Evolutionary conservation across 2,329 filamentous ascomycete species (phyloP), one percentile per base, ranked within the genome.

Genomic region (Triangularia setosa): DNA sequence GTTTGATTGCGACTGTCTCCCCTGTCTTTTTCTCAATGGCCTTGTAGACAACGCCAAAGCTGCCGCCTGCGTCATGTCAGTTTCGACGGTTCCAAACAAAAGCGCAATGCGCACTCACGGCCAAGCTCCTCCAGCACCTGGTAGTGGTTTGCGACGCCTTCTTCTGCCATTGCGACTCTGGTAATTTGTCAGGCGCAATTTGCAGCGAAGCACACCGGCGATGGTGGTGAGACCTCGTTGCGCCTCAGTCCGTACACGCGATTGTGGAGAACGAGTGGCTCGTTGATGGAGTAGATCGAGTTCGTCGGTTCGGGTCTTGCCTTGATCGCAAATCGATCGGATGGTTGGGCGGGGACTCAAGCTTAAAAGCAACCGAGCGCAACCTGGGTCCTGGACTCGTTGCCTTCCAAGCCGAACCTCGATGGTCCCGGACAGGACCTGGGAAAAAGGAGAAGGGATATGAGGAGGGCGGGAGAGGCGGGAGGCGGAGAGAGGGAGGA

Each of bases 31-130:
- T 92, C 73, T 98, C 93, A 73, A 97, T 93, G 59, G 93, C 95
- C 77, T 97, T 97, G 84, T 96, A 99, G 30, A 99, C 95, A 54
- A 94, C 88, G 63, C 95, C 95, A 77, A 99, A 99, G 77, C 93
- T 97, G 65, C 94, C 94, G 78, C 92, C 92, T 96, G 72, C 53
- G 48, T 40, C 25, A 30, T 4, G 25, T 33, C 58, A 65, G 54
- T 54, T 44, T 63, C 61, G 60, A 25, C 11, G 21, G 27, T 14
- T 2, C 8, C 21, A 60, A 61, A 40, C 48, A 35, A 61, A 21
- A 30, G 56, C 24, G 30, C 56, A 61, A 25, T 57, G 58, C 66
- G 12, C 52, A 87, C 91, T 81, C 81, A 96, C 93, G 93, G 74
- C 94, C 94, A 73, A 98, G 84, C 82, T 98, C 95, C 83, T 98